Evolutionary conservation across 768 basidiomycete species (phyloP).

Genomic region (Royoungia palumana): DNA sequence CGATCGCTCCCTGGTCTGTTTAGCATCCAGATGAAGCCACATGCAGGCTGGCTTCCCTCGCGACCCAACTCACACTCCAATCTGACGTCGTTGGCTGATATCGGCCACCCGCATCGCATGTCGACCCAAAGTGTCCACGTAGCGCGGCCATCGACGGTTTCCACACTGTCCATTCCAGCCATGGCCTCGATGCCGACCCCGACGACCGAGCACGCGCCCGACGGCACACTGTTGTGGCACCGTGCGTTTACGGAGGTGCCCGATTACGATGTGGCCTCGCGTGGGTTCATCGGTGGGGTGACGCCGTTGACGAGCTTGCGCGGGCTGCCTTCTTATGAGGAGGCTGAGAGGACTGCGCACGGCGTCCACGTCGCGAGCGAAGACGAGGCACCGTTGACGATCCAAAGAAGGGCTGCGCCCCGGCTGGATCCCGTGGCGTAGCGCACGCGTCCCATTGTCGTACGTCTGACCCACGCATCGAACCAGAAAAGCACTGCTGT

Average conservation of each 20-base stretch:
- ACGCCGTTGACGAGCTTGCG: constrained; percentile 72
- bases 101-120: constrained; percentile 1
- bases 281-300: constrained; percentile 91
- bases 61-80: constrained; percentile 36
- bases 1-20: constrained; percentile 52
- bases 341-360: constrained; percentile 37
- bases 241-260: constrained; percentile 77
- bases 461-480: too few species aligned
- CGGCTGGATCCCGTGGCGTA: not conserved
- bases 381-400: constrained; percentile 11
- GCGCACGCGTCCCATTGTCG: not conserved
- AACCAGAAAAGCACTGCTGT: too few species aligned
- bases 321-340: constrained; percentile 87
- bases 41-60: constrained; percentile 39
- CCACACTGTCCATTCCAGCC: not conserved
- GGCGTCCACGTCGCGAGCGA: not conserved
- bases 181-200: constrained; percentile 8
- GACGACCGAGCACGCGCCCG: constrained; percentile 21
- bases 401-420: not conserved
- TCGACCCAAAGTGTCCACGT: not conserved
- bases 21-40: constrained; percentile 62
- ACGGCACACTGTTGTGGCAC: constrained; percentile 42
- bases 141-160: not conserved
- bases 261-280: constrained; percentile 77
- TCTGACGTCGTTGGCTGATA: constrained; percentile 14